Conservation (phyloP, 2,329 filamentous ascomycete species). For the Hypoxylon sp. region DNA sequence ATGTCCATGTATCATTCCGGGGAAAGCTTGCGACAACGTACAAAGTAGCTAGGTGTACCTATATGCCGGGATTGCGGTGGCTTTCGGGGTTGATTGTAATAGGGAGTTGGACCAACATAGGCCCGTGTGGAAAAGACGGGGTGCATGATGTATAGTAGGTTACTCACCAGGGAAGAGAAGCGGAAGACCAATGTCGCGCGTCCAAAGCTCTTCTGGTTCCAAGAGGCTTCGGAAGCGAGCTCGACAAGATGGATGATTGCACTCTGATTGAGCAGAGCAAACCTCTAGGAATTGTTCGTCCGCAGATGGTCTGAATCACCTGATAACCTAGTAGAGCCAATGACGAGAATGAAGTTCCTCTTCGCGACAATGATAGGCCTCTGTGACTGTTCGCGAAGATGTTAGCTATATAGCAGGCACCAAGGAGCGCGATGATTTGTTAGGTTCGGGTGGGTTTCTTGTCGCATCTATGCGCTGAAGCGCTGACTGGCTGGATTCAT, state of each 20-base stretch:
- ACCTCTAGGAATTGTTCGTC: conserved; percentile 53
- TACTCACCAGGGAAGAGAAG: conserved; percentile 43
- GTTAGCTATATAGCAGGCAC: conserved; percentile 55
- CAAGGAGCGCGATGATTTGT: conserved; percentile 65
- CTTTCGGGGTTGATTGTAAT: conserved; percentile 36
- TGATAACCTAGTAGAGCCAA: conserved; percentile 62
- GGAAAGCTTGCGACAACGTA: conserved; percentile 42
- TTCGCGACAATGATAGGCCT: conserved; percentile 65
- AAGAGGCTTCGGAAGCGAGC: conserved; percentile 37
- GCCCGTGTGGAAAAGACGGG: conserved; percentile 28
- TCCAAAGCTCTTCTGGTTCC: conserved; percentile 30
- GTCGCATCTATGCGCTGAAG: conserved; percentile 48
- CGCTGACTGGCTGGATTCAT: conserved; percentile 51
- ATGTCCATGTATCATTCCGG: conserved; percentile 37
- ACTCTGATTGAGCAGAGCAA: conserved; percentile 51
- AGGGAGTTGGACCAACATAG: conserved; percentile 29
- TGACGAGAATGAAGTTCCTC: conserved; percentile 56
- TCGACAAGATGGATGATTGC: conserved; percentile 33
- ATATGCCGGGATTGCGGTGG: conserved; percentile 45
- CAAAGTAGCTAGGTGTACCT: conserved; percentile 42
- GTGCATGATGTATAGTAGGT: conserved; percentile 30
- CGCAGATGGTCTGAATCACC: conserved; percentile 64
- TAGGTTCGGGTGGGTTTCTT: conserved; percentile 46
- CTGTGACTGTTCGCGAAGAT: conserved; percentile 53
- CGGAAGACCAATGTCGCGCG: conserved; percentile 40